Conservation (phyloP, 345 rosid species). For the Arabidopsis arenosa region DNA sequence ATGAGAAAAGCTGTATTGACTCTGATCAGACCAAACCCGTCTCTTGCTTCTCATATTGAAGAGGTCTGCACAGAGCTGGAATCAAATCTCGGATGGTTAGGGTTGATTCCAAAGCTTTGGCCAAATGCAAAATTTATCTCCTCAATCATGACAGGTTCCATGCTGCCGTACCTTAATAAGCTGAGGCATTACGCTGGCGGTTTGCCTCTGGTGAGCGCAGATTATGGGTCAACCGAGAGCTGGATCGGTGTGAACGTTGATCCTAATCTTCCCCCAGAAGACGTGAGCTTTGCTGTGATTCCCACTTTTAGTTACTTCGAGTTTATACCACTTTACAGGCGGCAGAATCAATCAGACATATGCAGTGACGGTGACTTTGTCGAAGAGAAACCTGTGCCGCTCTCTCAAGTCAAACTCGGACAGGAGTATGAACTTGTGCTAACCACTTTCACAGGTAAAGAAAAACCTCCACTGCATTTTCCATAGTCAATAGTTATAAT, state of each 20-base stretch:
- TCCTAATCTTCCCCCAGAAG: constrained; percentile 70
- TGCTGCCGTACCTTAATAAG: constrained; percentile 75
- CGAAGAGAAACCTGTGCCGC: constrained; percentile 80
- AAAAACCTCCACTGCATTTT: constrained; percentile 1
- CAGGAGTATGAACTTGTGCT: constrained; percentile 87
- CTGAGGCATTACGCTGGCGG: constrained; percentile 74
- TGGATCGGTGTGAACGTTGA: constrained; percentile 96
- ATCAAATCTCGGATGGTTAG: constrained; percentile 54
- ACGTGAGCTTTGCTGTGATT: constrained; percentile 76
- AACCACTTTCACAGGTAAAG: constrained; percentile 90
- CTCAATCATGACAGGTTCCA: constrained; percentile 96
- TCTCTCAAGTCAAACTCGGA: constrained; percentile 74
- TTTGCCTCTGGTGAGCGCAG: constrained; percentile 84
- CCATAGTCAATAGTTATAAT: not conserved
- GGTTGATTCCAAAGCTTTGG: constrained; percentile 74
- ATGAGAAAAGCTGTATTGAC: constrained; percentile 69
- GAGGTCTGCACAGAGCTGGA: constrained; percentile 55
- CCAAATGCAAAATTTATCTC: constrained; percentile 87
- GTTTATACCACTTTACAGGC: constrained; percentile 78
- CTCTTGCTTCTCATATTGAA: constrained; percentile 58
- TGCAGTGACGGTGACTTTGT: constrained; percentile 54
- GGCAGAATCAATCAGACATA: constrained; percentile 46
- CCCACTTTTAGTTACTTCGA: constrained; percentile 93
- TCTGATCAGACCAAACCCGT: constrained; percentile 61
- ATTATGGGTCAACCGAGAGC: constrained; percentile 93